These are phyloP conservation scores for Mycosarcoma maydis DNA, from an alignment of 1,284 basidiomycete species.

Conservation along the genomic window DNA sequence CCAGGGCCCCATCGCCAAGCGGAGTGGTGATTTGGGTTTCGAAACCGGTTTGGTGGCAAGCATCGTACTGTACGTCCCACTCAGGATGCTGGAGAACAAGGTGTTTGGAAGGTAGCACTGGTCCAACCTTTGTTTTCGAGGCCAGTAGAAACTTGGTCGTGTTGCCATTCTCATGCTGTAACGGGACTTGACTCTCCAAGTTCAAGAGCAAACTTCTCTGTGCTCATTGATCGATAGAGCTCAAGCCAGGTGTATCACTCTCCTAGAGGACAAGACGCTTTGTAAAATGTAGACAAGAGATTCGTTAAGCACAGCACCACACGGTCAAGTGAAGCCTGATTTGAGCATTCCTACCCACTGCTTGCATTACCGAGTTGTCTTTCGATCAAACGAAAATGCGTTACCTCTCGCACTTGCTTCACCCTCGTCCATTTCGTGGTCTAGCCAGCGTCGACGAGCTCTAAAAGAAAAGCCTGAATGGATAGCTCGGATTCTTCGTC, in stretches of 20 bases:
- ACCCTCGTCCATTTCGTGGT: no score
- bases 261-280: no score
- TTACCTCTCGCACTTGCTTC: no score
- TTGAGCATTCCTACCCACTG: no score
- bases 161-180: neutral
- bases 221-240: no score
- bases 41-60: constrained; percentile 65
- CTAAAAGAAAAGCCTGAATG: constrained; percentile 53
- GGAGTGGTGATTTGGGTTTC: constrained; percentile 67
- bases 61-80: constrained; percentile 59
- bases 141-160: neutral
- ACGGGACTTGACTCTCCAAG: neutral
- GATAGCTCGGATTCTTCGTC: constrained; percentile 77
- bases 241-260: no score
- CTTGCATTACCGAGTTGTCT: no score
- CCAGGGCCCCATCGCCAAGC: constrained; percentile 59
- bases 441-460: neutral
- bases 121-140: no score
- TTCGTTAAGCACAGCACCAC: no score
- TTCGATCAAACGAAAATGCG: neutral
- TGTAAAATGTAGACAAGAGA: no score
- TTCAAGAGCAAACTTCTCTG: no score
- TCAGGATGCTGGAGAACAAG: constrained; percentile 60
- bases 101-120: constrained; percentile 39
- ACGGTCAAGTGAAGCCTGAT: no score